These are phyloP conservation scores for Chrysoporthe deuterocubensis DNA, from an alignment of 2,329 filamentous ascomycete genomes.

Conservation along the genomic window DNA sequence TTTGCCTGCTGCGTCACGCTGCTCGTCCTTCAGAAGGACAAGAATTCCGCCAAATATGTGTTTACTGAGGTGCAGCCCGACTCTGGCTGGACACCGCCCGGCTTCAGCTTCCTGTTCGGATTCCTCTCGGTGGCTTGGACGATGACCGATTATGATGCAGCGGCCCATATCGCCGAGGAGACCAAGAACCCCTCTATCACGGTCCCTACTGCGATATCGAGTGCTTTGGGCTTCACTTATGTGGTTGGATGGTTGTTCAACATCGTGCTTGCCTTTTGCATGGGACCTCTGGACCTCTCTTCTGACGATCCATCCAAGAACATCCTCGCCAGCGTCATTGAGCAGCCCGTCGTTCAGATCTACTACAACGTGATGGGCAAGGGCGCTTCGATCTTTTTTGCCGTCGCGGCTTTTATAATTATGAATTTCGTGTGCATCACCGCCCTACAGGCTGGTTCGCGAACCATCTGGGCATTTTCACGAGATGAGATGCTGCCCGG, in stretches of 20 bases:
- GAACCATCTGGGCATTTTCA: slow-evolving; percentile 60
- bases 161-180: slow-evolving; percentile 52
- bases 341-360: slow-evolving; percentile 59
- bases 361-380: slow-evolving; percentile 62
- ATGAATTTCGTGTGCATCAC: slow-evolving; percentile 64
- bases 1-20: slow-evolving; percentile 54
- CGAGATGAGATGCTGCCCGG: slow-evolving; percentile 55
- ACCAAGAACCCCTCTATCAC: slow-evolving; percentile 43
- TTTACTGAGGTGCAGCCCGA: slow-evolving; percentile 54
- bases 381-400: slow-evolving; percentile 56
- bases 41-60: slow-evolving; percentile 55
- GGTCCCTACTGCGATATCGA: slow-evolving; percentile 54
- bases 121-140: slow-evolving; percentile 61
- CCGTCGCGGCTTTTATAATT: slow-evolving; percentile 60
- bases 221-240: slow-evolving; percentile 61
- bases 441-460: slow-evolving; percentile 56
- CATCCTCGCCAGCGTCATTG: slow-evolving; percentile 50
- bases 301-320: slow-evolving; percentile 41
- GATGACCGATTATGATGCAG: slow-evolving; percentile 31
- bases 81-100: slow-evolving; percentile 55
- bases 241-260: slow-evolving; percentile 60
- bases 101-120: slow-evolving; percentile 59
- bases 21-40: slow-evolving; percentile 51
- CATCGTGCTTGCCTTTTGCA: slow-evolving; percentile 61
- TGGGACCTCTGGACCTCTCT: slow-evolving; percentile 42